These are phyloP conservation scores for Elaphomyces granulatus DNA, from an alignment of 495 filamentous ascomycete species.

Conservation along the genomic window DNA sequence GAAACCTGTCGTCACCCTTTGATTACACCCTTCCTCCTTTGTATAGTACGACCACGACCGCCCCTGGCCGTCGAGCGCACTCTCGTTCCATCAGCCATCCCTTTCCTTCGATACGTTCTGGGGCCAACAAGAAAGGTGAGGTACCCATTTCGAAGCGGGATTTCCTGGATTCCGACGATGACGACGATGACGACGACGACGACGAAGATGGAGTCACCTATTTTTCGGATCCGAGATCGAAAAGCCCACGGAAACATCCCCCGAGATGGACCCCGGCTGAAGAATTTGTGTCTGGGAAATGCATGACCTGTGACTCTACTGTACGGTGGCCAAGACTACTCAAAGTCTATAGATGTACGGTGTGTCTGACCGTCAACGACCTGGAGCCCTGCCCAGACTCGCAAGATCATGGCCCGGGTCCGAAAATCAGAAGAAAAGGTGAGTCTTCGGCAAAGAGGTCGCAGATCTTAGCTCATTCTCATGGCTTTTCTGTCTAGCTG, in stretches of 20 bases:
- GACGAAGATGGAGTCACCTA: constrained; percentile 12
- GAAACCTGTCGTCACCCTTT: constrained; percentile 9
- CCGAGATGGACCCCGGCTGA: constrained; percentile 16
- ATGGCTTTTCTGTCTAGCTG: too few species aligned
- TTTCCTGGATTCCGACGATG: constrained; percentile 27
- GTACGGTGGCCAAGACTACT: constrained; percentile 72
- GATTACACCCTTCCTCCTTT: constrained; percentile 21
- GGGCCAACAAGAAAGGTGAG: constrained; percentile 38
- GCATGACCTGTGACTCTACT: constrained; percentile 67
- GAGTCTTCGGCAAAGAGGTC: too few species aligned
- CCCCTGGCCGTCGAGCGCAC: constrained; percentile 31
- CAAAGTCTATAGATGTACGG: constrained; percentile 65
- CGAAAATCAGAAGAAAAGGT: too few species aligned
- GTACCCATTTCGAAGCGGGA: constrained; percentile 16
- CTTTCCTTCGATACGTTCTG: constrained; percentile 49
- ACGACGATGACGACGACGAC: constrained; percentile 25
- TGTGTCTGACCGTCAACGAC: constrained; percentile 81
- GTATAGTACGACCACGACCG: constrained; percentile 12
- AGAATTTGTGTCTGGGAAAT: constrained; percentile 51
- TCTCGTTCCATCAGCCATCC: constrained; percentile 64
- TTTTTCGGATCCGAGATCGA: constrained; percentile 13
- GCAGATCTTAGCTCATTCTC: too few species aligned
- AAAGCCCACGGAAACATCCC: constrained; percentile 22
- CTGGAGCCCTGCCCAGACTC: constrained; percentile 36
- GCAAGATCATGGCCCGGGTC: constrained; percentile 6